Evolutionary conservation across 345 rosid species (phyloP).

Genomic region (Pugionium dolabratum): DNA sequence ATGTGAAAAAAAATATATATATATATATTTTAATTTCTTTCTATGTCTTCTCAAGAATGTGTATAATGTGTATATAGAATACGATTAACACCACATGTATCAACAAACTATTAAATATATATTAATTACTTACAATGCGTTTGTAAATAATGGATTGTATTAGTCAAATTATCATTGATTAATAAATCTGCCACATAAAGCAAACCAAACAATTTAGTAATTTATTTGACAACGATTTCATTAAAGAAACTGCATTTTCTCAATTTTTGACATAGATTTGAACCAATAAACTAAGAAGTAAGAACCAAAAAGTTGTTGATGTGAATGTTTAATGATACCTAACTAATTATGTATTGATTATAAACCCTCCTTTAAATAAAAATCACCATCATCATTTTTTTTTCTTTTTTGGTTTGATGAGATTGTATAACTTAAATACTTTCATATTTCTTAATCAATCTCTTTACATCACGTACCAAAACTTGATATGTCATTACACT

Average conservation of each 20-base stretch:
- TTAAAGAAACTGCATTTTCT: not conserved
- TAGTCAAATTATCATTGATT: not conserved
- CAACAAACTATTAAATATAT: too few species aligned
- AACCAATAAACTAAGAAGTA: slow-evolving; percentile 37
- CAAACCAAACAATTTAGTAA: not conserved
- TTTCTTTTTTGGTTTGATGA: slow-evolving; percentile 15
- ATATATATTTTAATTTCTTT: too few species aligned
- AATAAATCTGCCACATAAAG: not conserved
- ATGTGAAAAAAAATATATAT: too few species aligned
- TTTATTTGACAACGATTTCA: not conserved
- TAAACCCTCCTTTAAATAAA: slow-evolving; percentile 8
- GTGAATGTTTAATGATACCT: slow-evolving; percentile 24
- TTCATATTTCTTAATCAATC: not conserved
- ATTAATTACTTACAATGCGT: too few species aligned
- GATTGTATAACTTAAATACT: not conserved
- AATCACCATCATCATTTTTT: slow-evolving; percentile 3
- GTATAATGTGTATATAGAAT: too few species aligned
- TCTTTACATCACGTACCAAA: not conserved
- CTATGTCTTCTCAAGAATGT: too few species aligned
- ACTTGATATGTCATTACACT: not conserved
- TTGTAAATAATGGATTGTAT: too few species aligned
- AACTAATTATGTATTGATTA: slow-evolving; percentile 3
- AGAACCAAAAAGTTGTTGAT: slow-evolving; percentile 36
- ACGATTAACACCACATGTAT: too few species aligned
- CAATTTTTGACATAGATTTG: slow-evolving; percentile 18